phyloP scores from a whole-genome alignment of 2,329 filamentous ascomycete species.

The Mycogone perniciosa region DNA sequence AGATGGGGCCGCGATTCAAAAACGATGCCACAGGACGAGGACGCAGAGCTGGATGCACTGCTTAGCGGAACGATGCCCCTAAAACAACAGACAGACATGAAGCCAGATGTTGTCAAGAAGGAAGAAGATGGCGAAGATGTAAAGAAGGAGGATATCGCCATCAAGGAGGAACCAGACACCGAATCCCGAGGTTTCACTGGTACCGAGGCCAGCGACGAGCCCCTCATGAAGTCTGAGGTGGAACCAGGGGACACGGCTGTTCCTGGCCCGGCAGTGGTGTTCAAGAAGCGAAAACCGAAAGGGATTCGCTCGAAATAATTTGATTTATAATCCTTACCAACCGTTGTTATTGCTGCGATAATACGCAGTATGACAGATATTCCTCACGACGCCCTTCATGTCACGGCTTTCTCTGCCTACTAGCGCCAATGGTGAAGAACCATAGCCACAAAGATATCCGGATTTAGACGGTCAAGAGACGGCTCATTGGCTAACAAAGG shows the following conservation, averaged over 20 bases:
- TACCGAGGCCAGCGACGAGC: conserved; percentile 5
- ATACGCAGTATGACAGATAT: too few relatives aligned
- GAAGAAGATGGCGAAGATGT: conserved; percentile 19
- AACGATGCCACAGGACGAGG: conserved; percentile 40
- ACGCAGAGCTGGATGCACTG: conserved; percentile 57
- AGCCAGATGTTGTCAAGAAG: conserved; percentile 21
- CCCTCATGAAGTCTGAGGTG: conserved; percentile 38
- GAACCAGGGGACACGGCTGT: conserved; percentile 15
- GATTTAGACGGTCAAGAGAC: too few relatives aligned
- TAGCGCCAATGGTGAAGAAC: too few relatives aligned
- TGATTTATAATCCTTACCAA: neutral
- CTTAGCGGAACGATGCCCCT: conserved; percentile 33
- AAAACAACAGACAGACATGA: conserved; percentile 16
- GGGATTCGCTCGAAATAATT: conserved; percentile 53
- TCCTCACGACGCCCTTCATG: too few relatives aligned
- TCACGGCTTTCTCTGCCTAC: too few relatives aligned
- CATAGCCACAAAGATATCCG: too few relatives aligned
- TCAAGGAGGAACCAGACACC: conserved; percentile 35
- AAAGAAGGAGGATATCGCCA: conserved; percentile 26
- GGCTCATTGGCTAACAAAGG: too few relatives aligned
- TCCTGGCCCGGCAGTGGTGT: conserved; percentile 49
- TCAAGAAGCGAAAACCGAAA: conserved; percentile 74
- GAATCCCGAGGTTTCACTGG: conserved; percentile 13
- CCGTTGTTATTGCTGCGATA: neutral
- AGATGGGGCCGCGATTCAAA: conserved; percentile 49